Evolutionary conservation across 805 yeast genomes (phyloP).

Genomic region (Naumovozyma baii): DNA sequence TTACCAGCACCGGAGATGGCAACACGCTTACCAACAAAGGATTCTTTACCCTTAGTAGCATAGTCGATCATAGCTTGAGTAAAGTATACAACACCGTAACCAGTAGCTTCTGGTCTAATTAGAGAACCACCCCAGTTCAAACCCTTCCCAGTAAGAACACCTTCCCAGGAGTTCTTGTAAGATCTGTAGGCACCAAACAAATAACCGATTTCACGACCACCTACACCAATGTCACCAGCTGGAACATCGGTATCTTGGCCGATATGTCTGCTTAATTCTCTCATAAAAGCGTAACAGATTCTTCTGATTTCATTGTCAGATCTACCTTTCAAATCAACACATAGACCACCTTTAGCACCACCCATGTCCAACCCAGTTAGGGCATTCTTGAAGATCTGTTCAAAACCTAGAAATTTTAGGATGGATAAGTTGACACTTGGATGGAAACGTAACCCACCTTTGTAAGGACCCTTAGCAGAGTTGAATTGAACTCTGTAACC

Average conservation of each 20-base stretch:
- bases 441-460: constrained; percentile 97
- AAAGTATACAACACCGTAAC: constrained; percentile 94
- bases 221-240: constrained; percentile 98
- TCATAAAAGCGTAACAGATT: constrained; percentile 92
- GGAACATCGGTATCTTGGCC: constrained; percentile 98
- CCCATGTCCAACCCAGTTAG: constrained; percentile 96
- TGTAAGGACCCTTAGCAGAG: constrained; percentile 97
- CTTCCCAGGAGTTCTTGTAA: constrained; percentile 86
- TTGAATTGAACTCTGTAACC: constrained; percentile 98
- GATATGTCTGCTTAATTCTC: constrained; percentile 90
- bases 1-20: constrained; percentile 97
- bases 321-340: constrained; percentile 94
- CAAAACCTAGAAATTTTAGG: constrained; percentile 93
- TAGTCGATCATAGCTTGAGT: constrained; percentile 95
- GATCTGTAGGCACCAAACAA: constrained; percentile 94
- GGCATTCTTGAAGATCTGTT: constrained; percentile 97
- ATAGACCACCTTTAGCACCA: constrained; percentile 99
- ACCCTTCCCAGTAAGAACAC: constrained; percentile 97
- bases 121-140: constrained; percentile 98
- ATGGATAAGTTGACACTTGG: constrained; percentile 93
- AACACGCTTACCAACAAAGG: constrained; percentile 87
- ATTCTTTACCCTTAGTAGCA: constrained; percentile 82
- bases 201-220: constrained; percentile 89
- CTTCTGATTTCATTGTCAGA: constrained; percentile 91
- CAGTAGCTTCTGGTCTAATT: constrained; percentile 99